phyloP scores from a whole-genome alignment of 768 basidiomycete species.

The Galerina marginata region DNA sequence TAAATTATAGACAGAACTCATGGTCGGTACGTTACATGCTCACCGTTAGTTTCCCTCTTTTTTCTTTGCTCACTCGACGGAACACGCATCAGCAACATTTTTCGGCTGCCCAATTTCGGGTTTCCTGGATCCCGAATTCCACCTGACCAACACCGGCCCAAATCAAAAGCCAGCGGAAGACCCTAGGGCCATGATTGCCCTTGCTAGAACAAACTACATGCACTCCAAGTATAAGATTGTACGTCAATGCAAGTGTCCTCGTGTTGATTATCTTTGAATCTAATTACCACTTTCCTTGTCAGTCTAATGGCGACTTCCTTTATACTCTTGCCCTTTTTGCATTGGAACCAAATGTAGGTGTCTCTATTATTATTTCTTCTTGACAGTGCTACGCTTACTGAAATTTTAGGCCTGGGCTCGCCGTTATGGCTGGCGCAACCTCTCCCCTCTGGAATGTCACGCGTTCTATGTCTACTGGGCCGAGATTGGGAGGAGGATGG shows the following conservation, averaged over 20 bases:
- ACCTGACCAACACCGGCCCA: slow-evolving; percentile 15
- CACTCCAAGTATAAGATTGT: slow-evolving; percentile 49
- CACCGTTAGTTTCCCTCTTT: not conserved
- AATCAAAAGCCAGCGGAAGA: slow-evolving; percentile 34
- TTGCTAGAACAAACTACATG: slow-evolving; percentile 49
- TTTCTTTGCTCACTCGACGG: not conserved
- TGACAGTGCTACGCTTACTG: not conserved
- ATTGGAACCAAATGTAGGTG: slow-evolving; percentile 43
- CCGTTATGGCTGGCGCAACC: slow-evolving; percentile 48
- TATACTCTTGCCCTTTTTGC: slow-evolving; percentile 47
- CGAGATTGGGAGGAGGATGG: slow-evolving; percentile 53
- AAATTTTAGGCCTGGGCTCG: slow-evolving; percentile 41
- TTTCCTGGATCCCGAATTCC: slow-evolving; percentile 24
- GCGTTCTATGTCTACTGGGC: slow-evolving; percentile 49
- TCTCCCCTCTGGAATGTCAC: slow-evolving; percentile 49
- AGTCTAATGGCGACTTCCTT: slow-evolving; percentile 47
- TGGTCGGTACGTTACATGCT: slow-evolving; percentile 39
- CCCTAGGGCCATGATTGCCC: slow-evolving; percentile 44
- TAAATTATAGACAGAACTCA: slow-evolving; percentile 43
- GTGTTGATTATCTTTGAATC: not conserved
- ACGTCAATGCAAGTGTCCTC: slow-evolving; percentile 12
- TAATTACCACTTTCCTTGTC: not conserved
- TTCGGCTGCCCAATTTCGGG: slow-evolving; percentile 40
- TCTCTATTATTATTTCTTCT: not conserved
- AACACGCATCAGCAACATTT: slow-evolving; percentile 37